Conservation (phyloP, 345 rosid species). For the Ceriops zippeliana region DNA sequence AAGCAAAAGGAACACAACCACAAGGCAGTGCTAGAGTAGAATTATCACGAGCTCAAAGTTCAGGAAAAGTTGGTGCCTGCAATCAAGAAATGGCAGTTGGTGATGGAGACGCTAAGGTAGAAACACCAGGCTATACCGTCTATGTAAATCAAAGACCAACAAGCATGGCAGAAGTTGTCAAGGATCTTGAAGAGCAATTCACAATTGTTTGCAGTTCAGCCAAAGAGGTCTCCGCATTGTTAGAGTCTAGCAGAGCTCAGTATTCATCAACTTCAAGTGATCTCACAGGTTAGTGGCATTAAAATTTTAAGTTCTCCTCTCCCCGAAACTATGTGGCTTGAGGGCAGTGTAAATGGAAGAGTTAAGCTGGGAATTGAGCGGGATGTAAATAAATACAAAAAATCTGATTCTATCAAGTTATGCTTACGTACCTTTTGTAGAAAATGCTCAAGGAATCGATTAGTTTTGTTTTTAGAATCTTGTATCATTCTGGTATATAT, state of each 20-base stretch:
- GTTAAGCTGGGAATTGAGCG: too few relatives aligned
- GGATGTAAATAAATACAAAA: neutral
- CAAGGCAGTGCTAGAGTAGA: slow-evolving; percentile 44
- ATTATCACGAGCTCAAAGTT: slow-evolving; percentile 42
- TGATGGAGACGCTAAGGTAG: slow-evolving; percentile 41
- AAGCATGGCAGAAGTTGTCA: slow-evolving; percentile 88
- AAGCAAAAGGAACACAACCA: slow-evolving; percentile 39
- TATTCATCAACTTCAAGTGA: slow-evolving; percentile 53
- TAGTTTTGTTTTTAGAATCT: too few relatives aligned
- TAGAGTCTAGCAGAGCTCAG: slow-evolving; percentile 79
- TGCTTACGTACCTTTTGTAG: neutral
- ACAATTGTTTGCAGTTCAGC: slow-evolving; percentile 57
- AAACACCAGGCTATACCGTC: slow-evolving; percentile 77
- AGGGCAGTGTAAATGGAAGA: neutral
- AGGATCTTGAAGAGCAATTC: slow-evolving; percentile 87
- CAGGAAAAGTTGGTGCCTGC: slow-evolving; percentile 47
- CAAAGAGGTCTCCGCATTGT: slow-evolving; percentile 64
- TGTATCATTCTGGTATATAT: neutral
- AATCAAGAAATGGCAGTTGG: slow-evolving; percentile 53
- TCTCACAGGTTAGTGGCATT: slow-evolving; percentile 52
- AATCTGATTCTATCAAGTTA: neutral
- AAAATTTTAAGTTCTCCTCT: neutral
- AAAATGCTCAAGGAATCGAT: neutral
- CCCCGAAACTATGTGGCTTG: neutral
- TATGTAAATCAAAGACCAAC: slow-evolving; percentile 90